Percentiles rank a stretch among this genome's conserved stretches.
Conservation (phyloP, 108 stramenopile genomes). For the Nitzschia sp. region DNA sequence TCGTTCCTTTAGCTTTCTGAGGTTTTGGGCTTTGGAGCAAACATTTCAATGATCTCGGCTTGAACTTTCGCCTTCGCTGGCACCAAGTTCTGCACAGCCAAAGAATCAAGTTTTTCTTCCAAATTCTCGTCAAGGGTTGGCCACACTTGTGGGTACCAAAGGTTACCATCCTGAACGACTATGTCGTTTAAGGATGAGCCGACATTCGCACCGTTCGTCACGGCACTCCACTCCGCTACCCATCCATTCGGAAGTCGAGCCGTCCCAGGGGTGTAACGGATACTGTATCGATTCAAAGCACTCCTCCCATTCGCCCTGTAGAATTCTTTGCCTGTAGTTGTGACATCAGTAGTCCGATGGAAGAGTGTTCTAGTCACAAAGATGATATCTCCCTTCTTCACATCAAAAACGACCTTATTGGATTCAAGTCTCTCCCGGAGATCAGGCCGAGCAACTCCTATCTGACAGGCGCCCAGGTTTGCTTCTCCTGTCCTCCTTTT, state of each 20-base stretch:
- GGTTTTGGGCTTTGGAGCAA: background rate
- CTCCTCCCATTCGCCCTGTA: slow-evolving; percentile 8
- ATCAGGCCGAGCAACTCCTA: background rate
- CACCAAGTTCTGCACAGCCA: background rate
- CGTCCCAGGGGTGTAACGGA: slow-evolving; percentile 35
- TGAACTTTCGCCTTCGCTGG: background rate
- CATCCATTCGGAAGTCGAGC: slow-evolving; percentile 30
- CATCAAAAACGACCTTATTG: slow-evolving; percentile 18
- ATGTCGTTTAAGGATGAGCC: slow-evolving; percentile 30
- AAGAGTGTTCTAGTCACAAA: slow-evolving; percentile 37
- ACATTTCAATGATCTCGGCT: slow-evolving; percentile 13
- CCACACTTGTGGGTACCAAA: slow-evolving; percentile 18
- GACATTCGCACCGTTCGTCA: slow-evolving; percentile 24
- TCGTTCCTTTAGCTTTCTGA: background rate
- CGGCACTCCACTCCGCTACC: slow-evolving; percentile 14
- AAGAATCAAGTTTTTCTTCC: background rate
- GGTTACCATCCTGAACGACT: background rate
- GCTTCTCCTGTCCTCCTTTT: slow-evolving; percentile 7
- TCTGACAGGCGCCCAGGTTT: slow-evolving; percentile 5
- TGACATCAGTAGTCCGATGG: slow-evolving; percentile 30
- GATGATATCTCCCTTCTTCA: slow-evolving; percentile 31
- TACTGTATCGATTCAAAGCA: slow-evolving; percentile 32
- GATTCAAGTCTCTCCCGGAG: slow-evolving; percentile 3
- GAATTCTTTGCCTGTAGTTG: slow-evolving; percentile 13
- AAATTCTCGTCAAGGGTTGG: background rate